Percentiles rank a stretch among this genome's conserved stretches.
Conservation (phyloP, 164 flowering plant species). For the Pachysandra terminalis region DNA sequence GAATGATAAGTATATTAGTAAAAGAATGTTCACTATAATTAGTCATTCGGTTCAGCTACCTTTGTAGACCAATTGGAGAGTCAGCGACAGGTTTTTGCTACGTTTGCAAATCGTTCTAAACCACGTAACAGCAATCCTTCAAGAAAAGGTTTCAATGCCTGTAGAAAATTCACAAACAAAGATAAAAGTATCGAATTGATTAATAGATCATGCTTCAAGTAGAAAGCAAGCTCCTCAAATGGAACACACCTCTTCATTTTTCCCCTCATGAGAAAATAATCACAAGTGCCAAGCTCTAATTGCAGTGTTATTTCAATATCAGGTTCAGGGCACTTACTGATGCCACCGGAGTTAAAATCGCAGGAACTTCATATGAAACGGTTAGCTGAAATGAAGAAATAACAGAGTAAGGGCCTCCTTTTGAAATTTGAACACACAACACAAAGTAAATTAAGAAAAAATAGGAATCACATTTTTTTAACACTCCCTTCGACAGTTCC, state of each 20-base stretch:
- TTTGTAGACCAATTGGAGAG: background rate
- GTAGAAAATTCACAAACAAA: slow-evolving; percentile 14
- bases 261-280: background rate
- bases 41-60: background rate
- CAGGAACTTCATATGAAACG: slow-evolving; percentile 91
- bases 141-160: slow-evolving; percentile 81
- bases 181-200: background rate
- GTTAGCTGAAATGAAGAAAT: slow-evolving; percentile 61
- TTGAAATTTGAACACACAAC: background rate
- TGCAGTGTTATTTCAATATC: background rate
- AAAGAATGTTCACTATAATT: too few relatives aligned
- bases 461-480: too few relatives aligned
- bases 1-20: too few relatives aligned
- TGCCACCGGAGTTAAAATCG: slow-evolving; percentile 65
- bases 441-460: too few relatives aligned
- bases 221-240: slow-evolving; percentile 3
- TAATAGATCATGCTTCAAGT: background rate
- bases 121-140: slow-evolving; percentile 63
- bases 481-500: background rate
- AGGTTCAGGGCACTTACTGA: slow-evolving; percentile 51
- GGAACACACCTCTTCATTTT: too few relatives aligned
- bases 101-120: slow-evolving; percentile 56
- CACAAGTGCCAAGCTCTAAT: background rate
- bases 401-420: background rate
- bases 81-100: slow-evolving; percentile 39